Percentiles rank a stretch among this genome's conserved stretches.
Evolutionary conservation across 306 rosid genomes (phyloP).

Genomic region (Sechiopsis laciniata): DNA sequence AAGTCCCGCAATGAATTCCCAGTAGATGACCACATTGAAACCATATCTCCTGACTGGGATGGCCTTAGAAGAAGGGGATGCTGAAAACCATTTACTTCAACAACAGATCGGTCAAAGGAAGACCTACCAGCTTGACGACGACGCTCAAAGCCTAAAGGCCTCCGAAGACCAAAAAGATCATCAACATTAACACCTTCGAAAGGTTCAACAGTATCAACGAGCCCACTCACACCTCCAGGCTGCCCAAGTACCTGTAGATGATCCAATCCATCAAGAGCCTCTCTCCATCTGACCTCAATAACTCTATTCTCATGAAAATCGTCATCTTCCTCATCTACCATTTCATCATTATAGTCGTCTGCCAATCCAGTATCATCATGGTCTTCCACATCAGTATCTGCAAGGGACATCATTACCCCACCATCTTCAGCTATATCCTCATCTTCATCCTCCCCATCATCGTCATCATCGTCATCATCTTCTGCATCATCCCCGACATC

Average conservation of each 20-base stretch:
- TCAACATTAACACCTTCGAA: slow-evolving; percentile 96
- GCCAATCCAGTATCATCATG: slow-evolving; percentile 87
- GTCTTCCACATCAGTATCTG: slow-evolving; percentile 91
- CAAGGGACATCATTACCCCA: slow-evolving; percentile 83
- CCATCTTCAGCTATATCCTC: slow-evolving; percentile 97
- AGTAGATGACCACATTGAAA: slow-evolving; percentile 72
- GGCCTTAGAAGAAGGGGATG: slow-evolving; percentile 94
- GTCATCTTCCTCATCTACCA: slow-evolving; percentile 91
- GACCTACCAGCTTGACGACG: slow-evolving; percentile 89
- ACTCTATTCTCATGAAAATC: slow-evolving; percentile 94
- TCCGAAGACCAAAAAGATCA: slow-evolving; percentile 80
- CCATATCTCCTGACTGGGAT: slow-evolving; percentile 65
- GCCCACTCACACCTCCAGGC: slow-evolving; percentile 68
- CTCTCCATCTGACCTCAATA: slow-evolving; percentile 97
- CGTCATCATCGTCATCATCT: slow-evolving; percentile 92
- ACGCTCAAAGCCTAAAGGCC: slow-evolving; percentile 80
- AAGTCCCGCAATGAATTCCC: slow-evolving; percentile 62
- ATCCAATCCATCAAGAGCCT: slow-evolving; percentile 93
- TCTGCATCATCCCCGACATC: slow-evolving; percentile 97
- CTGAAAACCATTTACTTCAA: slow-evolving; percentile 86
- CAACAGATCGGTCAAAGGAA: slow-evolving; percentile 74
- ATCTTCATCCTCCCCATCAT: slow-evolving; percentile 87
- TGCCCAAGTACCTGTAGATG: slow-evolving; percentile 93
- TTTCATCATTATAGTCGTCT: slow-evolving; percentile 86
- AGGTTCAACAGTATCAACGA: slow-evolving; percentile 90